A percentile compares a stretch with the other conserved stretches of the same genome.
phyloP scores from a whole-genome alignment of 1,139 yeast species.

The Debaryomyces nepalensis region DNA sequence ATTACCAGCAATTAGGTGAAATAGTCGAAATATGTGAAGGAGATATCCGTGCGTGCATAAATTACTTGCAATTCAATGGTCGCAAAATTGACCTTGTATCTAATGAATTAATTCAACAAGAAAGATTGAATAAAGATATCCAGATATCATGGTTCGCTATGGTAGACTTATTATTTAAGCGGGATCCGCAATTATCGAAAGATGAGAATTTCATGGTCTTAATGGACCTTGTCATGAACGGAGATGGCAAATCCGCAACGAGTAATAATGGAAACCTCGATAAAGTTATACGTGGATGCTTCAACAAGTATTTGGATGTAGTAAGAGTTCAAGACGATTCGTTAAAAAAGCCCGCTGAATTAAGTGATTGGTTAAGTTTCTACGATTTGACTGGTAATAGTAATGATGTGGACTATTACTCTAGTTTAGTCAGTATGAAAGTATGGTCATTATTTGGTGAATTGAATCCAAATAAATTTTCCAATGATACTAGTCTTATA shows the following conservation, averaged over 20 bases:
- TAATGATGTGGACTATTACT: constrained; percentile 56
- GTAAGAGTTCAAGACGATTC: constrained; percentile 67
- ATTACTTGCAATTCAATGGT: constrained; percentile 75
- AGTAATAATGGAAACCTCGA: constrained; percentile 57
- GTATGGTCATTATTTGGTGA: constrained; percentile 72
- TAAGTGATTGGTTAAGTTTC: constrained; percentile 81
- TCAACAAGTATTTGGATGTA: constrained; percentile 59
- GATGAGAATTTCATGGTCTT: constrained; percentile 53
- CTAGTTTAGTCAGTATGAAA: constrained; percentile 62
- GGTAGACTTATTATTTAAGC: constrained; percentile 57
- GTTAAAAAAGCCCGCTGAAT: constrained; percentile 59
- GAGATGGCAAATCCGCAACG: constrained; percentile 46
- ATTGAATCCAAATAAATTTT: constrained; percentile 43
- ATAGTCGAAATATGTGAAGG: constrained; percentile 77
- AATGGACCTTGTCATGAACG: constrained; percentile 36
- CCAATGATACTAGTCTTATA: constrained; percentile 30
- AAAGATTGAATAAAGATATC: constrained; percentile 53
- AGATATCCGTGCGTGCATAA: constrained; percentile 85
- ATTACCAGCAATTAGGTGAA: constrained; percentile 45
- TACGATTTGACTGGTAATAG: constrained; percentile 55
- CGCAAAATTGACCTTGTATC: constrained; percentile 21
- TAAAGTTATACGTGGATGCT: constrained; percentile 73
- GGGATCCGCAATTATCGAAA: constrained; percentile 51
- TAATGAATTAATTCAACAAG: no score
- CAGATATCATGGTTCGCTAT: constrained; percentile 65